Evolutionary conservation across 2,329 filamentous ascomycete species (phyloP), one percentile per base, ranked within the genome.

Genomic region (Cercospora beticola): DNA sequence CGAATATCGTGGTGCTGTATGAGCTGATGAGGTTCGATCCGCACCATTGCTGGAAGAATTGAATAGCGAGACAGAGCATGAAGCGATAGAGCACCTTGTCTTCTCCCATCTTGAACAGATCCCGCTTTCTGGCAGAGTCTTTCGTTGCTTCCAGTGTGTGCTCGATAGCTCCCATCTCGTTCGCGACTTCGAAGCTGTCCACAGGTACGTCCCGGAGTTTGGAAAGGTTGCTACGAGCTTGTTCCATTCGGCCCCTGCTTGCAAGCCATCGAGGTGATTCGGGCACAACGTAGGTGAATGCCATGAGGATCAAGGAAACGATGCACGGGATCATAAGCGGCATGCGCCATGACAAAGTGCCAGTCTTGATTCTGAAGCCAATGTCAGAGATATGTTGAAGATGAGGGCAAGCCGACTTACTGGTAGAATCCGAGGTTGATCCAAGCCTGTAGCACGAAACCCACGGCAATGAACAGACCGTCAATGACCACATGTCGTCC

Each of bases 31-130:
- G 65, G 75, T 74, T 78, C 74, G 80, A 82, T 54, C 83, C 83
- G 69, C 81, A 80, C 82, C 84, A 84, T 72, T 85, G 83, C 75
- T 85, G 83, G 72, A 82, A 80, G 75, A 84, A 84, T 67, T 85
- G 83, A 56, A 85, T 75, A 46, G 84, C 78, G 61, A 85, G 82
- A 72, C 83, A 85, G 10, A 86, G 81, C 2, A 77, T 77, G 74
- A 85, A 85, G 26, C 85, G 83, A 76, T 87, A 85, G 16, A 72
- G 68, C 0, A 85, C 80, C 76, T 83, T 83, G 64, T 86, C 83
- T 9, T 84, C 80, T 65, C 83, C 83, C 79, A 83, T 84, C 71
- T 79, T 83, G 72, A 85, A 77, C 73, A 85, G 78, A 56, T 85
- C 81, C 49, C 73, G 75, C 9, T 85, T 75, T 64, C 77, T 81